Evolutionary conservation across 1,139 yeast genomes (phyloP).

Genomic region (Casaregolazyma lundiana): DNA sequence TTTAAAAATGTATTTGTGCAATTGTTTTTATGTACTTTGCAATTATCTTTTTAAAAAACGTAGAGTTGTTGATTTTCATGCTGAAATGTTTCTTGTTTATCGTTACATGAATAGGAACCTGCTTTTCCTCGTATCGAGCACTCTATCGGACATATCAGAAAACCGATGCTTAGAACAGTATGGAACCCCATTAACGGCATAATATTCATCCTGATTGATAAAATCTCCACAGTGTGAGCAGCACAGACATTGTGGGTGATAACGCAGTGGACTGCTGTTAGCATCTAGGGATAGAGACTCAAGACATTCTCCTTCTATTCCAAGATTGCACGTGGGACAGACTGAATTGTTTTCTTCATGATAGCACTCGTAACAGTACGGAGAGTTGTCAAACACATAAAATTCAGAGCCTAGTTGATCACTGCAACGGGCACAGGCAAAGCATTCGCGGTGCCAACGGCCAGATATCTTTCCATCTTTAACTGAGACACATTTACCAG

Average conservation of each 20-base stretch:
- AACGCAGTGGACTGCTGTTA: conserved; percentile 17
- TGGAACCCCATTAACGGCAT: conserved; percentile 27
- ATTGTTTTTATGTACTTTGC: too few species aligned
- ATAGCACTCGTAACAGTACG: conserved; percentile 76
- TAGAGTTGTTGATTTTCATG: not conserved
- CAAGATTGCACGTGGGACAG: conserved; percentile 64
- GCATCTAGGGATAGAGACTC: conserved; percentile 41
- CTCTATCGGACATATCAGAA: conserved; percentile 17
- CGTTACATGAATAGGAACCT: conserved; percentile 29
- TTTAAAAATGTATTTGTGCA: too few species aligned
- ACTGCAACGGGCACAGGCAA: conserved; percentile 64
- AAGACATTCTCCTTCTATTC: conserved; percentile 88
- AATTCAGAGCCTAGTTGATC: conserved; percentile 46
- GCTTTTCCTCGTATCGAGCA: conserved; percentile 31
- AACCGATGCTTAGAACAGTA: conserved; percentile 30
- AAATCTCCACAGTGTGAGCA: conserved; percentile 31
- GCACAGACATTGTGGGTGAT: conserved; percentile 32
- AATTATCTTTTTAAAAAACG: not conserved
- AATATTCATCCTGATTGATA: conserved; percentile 30
- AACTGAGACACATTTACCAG: conserved; percentile 63
- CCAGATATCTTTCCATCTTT: conserved; percentile 80
- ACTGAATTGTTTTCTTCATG: conserved; percentile 70
- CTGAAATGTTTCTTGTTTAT: not conserved
- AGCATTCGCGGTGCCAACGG: conserved; percentile 90
- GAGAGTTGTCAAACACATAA: conserved; percentile 71